Percentiles rank a stretch among this genome's conserved stretches.
Evolutionary conservation across 2,329 filamentous ascomycete genomes (phyloP).

Genomic region (Decorospora gaudefroyi): DNA sequence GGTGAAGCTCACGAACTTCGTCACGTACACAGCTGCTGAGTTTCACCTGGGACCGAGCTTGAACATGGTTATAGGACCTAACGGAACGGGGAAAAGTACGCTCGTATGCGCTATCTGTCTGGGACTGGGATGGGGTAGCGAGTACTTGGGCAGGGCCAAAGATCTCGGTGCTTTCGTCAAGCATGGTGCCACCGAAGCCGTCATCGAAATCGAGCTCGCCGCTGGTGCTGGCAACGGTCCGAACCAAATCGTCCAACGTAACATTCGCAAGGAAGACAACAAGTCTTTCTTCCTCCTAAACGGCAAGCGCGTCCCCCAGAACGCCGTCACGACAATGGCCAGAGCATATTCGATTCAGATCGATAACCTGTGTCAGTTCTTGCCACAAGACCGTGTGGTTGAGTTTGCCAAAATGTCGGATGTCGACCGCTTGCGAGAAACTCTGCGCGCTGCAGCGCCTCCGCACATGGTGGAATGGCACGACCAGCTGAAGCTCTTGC

Average conservation of each 20-base stretch:
- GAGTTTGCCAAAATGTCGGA: conserved; percentile 87
- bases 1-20: conserved; percentile 84
- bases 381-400: conserved; percentile 93
- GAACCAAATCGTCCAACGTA: conserved; percentile 76
- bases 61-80: conserved; percentile 99
- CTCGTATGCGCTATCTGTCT: conserved; percentile 96
- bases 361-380: conserved; percentile 95
- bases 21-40: conserved; percentile 91
- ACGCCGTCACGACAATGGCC: conserved; percentile 69
- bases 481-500: conserved; percentile 69
- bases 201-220: conserved; percentile 89
- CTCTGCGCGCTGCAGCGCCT: conserved; percentile 83
- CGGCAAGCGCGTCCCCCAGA: conserved; percentile 63
- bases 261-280: conserved; percentile 81
- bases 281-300: conserved; percentile 79
- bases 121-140: conserved; percentile 74
- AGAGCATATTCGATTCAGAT: conserved; percentile 84
- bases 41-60: conserved; percentile 89
- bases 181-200: conserved; percentile 75
- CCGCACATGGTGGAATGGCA: conserved; percentile 81
- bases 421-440: conserved; percentile 80
- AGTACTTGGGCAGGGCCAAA: conserved; percentile 82
- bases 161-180: conserved; percentile 91
- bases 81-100: conserved; percentile 96
- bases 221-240: conserved; percentile 58